Evolutionary conservation across 2,329 filamentous ascomycete genomes (phyloP).

Genomic region (Claviceps sorghi): DNA sequence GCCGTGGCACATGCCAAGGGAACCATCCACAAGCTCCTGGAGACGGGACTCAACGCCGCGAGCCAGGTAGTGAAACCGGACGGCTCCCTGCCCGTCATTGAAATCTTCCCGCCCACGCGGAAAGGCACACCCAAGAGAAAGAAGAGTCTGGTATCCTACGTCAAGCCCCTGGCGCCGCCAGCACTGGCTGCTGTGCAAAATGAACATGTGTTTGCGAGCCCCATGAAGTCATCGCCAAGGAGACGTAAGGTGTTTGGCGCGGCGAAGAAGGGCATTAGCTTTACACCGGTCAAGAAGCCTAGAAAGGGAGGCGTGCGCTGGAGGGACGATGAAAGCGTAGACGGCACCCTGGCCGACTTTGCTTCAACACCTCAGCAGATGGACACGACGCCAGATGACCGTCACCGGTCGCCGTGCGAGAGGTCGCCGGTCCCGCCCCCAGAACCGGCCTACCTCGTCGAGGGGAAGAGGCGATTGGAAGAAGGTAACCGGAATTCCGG

Average conservation of each 20-base stretch:
- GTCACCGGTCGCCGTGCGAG: slow-evolving; percentile 9
- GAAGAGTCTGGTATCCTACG: slow-evolving; percentile 29
- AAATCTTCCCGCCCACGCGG: slow-evolving; percentile 56
- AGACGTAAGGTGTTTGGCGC: slow-evolving; percentile 52
- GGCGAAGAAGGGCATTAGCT: slow-evolving; percentile 55
- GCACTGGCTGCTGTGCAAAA: slow-evolving; percentile 21
- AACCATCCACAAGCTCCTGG: slow-evolving; percentile 63
- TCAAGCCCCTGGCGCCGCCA: slow-evolving; percentile 31
- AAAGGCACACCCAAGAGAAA: slow-evolving; percentile 66
- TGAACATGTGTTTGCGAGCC: slow-evolving; percentile 25
- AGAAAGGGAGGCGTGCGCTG: slow-evolving; percentile 74
- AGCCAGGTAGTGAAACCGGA: slow-evolving; percentile 86
- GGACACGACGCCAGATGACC: slow-evolving; percentile 33
- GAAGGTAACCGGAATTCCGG: slow-evolving; percentile 36
- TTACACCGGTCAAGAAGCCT: slow-evolving; percentile 66
- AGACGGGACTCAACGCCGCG: slow-evolving; percentile 57
- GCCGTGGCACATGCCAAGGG: slow-evolving; percentile 66
- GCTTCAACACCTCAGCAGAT: slow-evolving; percentile 73
- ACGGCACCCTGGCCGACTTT: slow-evolving; percentile 77
- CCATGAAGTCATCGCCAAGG: slow-evolving; percentile 65
- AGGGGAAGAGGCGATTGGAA: slow-evolving; percentile 11
- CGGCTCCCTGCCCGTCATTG: slow-evolving; percentile 44
- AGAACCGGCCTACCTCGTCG: slow-evolving; percentile 10
- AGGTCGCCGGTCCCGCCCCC: slow-evolving; percentile 20
- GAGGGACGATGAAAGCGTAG: slow-evolving; percentile 76